Evolutionary conservation across 352 stramenopile genomes (phyloP).

Genomic region (Peronospora belbahrii): DNA sequence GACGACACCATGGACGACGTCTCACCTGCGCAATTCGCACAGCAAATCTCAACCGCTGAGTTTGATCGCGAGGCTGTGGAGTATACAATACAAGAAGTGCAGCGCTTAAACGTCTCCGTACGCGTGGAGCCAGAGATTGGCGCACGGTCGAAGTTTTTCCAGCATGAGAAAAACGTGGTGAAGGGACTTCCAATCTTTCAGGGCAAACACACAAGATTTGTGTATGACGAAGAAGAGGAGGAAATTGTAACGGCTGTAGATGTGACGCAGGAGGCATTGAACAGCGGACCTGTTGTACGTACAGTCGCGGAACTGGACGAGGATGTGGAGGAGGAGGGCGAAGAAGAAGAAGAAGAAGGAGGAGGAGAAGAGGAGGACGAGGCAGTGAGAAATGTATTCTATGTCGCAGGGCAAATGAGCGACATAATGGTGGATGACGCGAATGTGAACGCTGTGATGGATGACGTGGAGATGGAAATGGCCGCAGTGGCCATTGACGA

Average conservation of each 20-base stretch:
- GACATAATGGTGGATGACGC: conserved; percentile 30
- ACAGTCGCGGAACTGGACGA: conserved; percentile 53
- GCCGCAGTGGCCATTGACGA: conserved; percentile 45
- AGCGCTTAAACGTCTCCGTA: conserved; percentile 57
- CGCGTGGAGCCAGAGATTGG: conserved; percentile 41
- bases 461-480: conserved; percentile 72
- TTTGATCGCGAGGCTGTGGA: conserved; percentile 61
- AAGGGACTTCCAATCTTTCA: conserved; percentile 64
- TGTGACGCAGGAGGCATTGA: conserved; percentile 48
- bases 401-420: conserved; percentile 11
- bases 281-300: conserved; percentile 42
- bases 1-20: conserved; percentile 22
- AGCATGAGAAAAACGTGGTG: conserved; percentile 48
- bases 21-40: conserved; percentile 11
- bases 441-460: conserved; percentile 37
- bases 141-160: conserved; percentile 52
- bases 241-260: conserved; percentile 60
- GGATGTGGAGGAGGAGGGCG: conserved; percentile 29
- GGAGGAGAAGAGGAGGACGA: conserved; percentile 21
- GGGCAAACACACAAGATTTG: conserved; percentile 71
- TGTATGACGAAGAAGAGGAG: conserved; percentile 69
- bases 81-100: conserved; percentile 53
- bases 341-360: conserved; percentile 28
- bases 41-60: conserved; percentile 44
- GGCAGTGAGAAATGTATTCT: conserved; percentile 36